Percentiles rank a stretch among this genome's conserved stretches.
Evolutionary conservation across 495 filamentous ascomycete genomes (phyloP).

Genomic region (Tuber umbilicatum): DNA sequence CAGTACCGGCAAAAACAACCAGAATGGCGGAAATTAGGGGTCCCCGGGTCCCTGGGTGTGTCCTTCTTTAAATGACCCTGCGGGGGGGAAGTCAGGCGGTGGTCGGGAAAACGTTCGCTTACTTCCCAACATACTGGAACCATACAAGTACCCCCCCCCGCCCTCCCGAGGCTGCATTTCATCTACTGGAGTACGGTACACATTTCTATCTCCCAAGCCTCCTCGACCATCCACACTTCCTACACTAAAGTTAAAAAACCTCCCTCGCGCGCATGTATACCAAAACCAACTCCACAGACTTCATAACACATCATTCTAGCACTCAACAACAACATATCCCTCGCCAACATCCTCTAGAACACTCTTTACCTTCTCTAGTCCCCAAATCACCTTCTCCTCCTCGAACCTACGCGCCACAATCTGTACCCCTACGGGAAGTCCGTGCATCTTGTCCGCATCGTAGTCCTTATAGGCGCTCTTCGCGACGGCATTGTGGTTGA

Average conservation of each 20-base stretch:
- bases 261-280: background rate
- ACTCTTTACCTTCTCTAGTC: slow-evolving; percentile 39
- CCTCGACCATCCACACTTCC: background rate
- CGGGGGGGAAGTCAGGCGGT: background rate
- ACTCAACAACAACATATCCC: slow-evolving; percentile 7
- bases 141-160: too few species aligned
- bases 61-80: background rate
- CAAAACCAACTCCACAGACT: background rate
- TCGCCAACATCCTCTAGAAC: slow-evolving; percentile 34
- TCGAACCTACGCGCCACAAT: slow-evolving; percentile 72
- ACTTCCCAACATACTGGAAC: too few species aligned
- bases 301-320: background rate
- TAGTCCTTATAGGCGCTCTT: slow-evolving; percentile 82
- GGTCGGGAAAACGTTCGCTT: too few species aligned
- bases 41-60: background rate
- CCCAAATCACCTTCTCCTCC: slow-evolving; percentile 80
- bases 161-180: too few species aligned
- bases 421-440: slow-evolving; percentile 82
- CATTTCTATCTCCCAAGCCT: background rate
- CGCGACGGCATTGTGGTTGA: slow-evolving; percentile 68
- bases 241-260: background rate
- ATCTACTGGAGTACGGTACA: background rate
- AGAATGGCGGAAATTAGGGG: too few species aligned
- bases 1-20: too few species aligned
- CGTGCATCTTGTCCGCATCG: slow-evolving; percentile 75